Evolutionary conservation across 2,329 filamentous ascomycete species (phyloP).

Genomic region (Botrytis squamosa): DNA sequence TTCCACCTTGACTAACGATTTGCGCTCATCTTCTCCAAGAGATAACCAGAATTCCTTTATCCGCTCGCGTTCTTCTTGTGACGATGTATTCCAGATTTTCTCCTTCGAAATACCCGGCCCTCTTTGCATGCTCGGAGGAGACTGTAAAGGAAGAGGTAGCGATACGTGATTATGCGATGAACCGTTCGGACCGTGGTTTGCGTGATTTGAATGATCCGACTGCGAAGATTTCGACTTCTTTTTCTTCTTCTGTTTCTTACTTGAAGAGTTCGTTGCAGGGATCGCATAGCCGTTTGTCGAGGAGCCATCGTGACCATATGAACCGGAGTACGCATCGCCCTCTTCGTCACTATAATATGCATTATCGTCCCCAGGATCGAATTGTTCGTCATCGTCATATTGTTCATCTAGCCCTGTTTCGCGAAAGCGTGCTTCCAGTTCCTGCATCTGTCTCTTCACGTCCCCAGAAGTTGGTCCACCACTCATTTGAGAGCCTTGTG

Average conservation of each 20-base stretch:
- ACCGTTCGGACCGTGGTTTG: slow-evolving; percentile 32
- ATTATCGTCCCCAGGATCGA: slow-evolving; percentile 50
- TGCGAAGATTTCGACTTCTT: slow-evolving; percentile 39
- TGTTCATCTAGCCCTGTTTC: slow-evolving; percentile 34
- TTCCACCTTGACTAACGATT: slow-evolving; percentile 94
- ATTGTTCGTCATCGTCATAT: slow-evolving; percentile 38
- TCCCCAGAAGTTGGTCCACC: slow-evolving; percentile 27
- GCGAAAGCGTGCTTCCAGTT: slow-evolving; percentile 35
- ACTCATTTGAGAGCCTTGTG: slow-evolving; percentile 27
- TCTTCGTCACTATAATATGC: slow-evolving; percentile 59
- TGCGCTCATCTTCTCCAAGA: slow-evolving; percentile 88
- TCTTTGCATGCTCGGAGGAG: slow-evolving; percentile 43
- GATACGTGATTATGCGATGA: slow-evolving; percentile 35
- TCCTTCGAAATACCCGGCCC: slow-evolving; percentile 53
- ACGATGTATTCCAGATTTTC: slow-evolving; percentile 97
- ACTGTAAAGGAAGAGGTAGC: slow-evolving; percentile 39
- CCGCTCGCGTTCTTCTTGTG: slow-evolving; percentile 88
- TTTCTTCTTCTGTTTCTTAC: slow-evolving; percentile 44
- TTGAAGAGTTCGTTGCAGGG: slow-evolving; percentile 29
- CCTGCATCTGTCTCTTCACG: slow-evolving; percentile 33
- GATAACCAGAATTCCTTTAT: slow-evolving; percentile 99
- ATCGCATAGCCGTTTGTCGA: slow-evolving; percentile 37
- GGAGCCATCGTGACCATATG: slow-evolving; percentile 38
- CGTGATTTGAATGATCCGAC: slow-evolving; percentile 31
- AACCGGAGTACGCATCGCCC: slow-evolving; percentile 38